Percentiles rank a stretch among this genome's conserved stretches.
Conservation (phyloP, 352 stramenopile genomes). For the Globisporangium orthogonon region DNA sequence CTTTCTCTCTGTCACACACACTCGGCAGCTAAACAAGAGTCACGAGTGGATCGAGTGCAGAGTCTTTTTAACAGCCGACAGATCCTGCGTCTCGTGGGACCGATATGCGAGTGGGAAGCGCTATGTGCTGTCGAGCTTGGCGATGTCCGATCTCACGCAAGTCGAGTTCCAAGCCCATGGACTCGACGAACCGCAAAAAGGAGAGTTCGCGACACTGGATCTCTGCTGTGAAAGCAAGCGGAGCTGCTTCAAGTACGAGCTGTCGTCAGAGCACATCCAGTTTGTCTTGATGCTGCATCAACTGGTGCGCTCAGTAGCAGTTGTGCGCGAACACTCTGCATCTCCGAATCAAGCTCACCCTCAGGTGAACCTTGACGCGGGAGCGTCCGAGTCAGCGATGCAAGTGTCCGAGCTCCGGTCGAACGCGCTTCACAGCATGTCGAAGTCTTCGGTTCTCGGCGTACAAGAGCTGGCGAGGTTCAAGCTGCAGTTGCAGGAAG, state of each 20-base stretch:
- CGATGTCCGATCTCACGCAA: constrained; percentile 7
- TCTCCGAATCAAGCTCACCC: neutral
- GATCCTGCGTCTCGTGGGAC: constrained; percentile 11
- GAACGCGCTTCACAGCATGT: constrained; percentile 7
- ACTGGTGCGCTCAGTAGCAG: constrained; percentile 1
- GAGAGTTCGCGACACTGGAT: constrained; percentile 7
- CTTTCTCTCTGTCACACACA: neutral
- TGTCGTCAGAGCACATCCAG: constrained; percentile 2
- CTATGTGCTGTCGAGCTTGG: constrained; percentile 15
- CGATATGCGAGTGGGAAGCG: constrained; percentile 5
- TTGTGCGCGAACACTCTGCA: neutral
- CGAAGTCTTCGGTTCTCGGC: constrained; percentile 13
- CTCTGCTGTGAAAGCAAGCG: constrained; percentile 8
- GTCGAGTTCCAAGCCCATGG: constrained; percentile 6
- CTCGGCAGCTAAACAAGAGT: constrained; percentile 3
- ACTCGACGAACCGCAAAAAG: constrained; percentile 3
- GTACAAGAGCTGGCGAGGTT: constrained; percentile 19
- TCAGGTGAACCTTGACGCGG: neutral
- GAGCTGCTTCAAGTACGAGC: constrained; percentile 10
- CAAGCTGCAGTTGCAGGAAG: constrained; percentile 28
- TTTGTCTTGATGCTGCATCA: constrained; percentile 4
- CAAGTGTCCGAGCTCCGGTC: neutral
- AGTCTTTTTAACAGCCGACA: constrained; percentile 4
- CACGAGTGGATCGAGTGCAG: constrained; percentile 6
- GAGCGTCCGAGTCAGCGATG: neutral